Evolutionary conservation across 257 asterid genomes (phyloP), one percentile per base, ranked within the genome.

Genomic region (Osmanthus fragrans): DNA sequence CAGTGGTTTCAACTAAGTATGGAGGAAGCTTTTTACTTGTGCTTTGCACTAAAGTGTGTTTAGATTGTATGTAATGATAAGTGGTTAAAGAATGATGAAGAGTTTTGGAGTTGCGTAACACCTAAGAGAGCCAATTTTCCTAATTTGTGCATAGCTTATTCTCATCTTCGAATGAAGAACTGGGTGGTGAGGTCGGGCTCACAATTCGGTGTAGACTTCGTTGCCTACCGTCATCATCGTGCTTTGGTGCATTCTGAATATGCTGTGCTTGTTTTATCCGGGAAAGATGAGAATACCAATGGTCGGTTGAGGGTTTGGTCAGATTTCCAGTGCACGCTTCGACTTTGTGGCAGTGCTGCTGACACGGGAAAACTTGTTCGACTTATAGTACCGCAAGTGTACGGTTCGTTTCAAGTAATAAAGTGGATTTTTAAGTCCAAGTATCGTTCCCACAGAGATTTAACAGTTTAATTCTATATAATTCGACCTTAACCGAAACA

Each of bases 301-400:
- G 87, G 82, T 8, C 87, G 98, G 74, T 78, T 94, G 80, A 84
- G 82, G 85, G 93, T 87, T 47, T 92, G 99, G 99, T 92, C 98
- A 2, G 98, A 94, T 83, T 84, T 79, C 77, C 92, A 90, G 11
- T 89, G 96, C 88, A 86, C 94, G 6, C 94, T 95, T 73, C 87
- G 98, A 34, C 90, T 95, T 47, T 89, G 92, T 83, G 94, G 97
- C 4, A 88, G 98, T 42, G 99, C 92, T 70, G 97, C 92, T n/a
- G n/a, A n/a, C n/a, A n/a, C n/a, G n/a, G n/a, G n/a, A n/a, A n/a
- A n/a, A n/a, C n/a, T n/a, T n/a, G n/a, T n/a, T n/a, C n/a, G n/a
- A n/a, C n/a, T n/a, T n/a, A n/a, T n/a, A n/a, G n/a, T n/a, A n/a
- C n/a, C n/a, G n/a, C n/a, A n/a, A n/a, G n/a, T n/a, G n/a, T n/a